phyloP scores from a whole-genome alignment of 2,329 filamentous ascomycete species.

The Didymella segeticola region DNA sequence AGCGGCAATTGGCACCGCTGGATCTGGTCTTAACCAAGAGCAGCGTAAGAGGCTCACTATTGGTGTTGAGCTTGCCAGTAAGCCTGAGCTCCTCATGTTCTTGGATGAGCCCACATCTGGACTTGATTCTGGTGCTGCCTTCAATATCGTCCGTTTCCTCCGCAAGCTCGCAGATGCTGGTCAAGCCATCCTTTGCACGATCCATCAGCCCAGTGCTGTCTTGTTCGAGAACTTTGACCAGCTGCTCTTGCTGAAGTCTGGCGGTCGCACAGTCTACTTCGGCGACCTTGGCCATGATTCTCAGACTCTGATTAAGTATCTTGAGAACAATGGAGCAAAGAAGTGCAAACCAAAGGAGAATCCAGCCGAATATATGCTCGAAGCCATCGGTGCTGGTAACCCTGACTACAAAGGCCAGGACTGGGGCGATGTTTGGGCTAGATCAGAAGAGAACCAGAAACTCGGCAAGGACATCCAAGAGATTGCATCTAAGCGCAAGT shows the following conservation, averaged over 20 bases:
- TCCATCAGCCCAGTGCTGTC: constrained; percentile 73
- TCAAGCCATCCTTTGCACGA: constrained; percentile 72
- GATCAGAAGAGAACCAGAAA: constrained; percentile 48
- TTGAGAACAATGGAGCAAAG: constrained; percentile 60
- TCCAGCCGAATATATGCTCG: constrained; percentile 62
- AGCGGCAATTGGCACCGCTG: constrained; percentile 66
- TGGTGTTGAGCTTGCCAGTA: constrained; percentile 65
- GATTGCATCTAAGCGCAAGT: constrained; percentile 45
- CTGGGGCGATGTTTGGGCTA: constrained; percentile 56
- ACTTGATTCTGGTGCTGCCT: constrained; percentile 72
- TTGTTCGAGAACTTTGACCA: constrained; percentile 72
- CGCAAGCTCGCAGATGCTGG: constrained; percentile 70
- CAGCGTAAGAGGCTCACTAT: constrained; percentile 72
- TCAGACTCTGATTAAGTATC: constrained; percentile 55
- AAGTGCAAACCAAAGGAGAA: constrained; percentile 61
- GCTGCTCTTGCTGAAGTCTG: constrained; percentile 68
- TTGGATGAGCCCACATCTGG: constrained; percentile 80
- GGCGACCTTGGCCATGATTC: constrained; percentile 61
- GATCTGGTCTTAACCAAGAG: constrained; percentile 61
- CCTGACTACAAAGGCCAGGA: constrained; percentile 54
- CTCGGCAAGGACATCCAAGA: constrained; percentile 51
- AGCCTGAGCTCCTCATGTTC: constrained; percentile 77
- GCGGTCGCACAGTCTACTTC: constrained; percentile 71
- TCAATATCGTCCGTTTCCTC: constrained; percentile 69
- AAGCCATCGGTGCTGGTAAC: constrained; percentile 53